Base-by-base conservation (phyloP, 1,284 basidiomycete species). In the Ceratobasidium sp. region DNA sequence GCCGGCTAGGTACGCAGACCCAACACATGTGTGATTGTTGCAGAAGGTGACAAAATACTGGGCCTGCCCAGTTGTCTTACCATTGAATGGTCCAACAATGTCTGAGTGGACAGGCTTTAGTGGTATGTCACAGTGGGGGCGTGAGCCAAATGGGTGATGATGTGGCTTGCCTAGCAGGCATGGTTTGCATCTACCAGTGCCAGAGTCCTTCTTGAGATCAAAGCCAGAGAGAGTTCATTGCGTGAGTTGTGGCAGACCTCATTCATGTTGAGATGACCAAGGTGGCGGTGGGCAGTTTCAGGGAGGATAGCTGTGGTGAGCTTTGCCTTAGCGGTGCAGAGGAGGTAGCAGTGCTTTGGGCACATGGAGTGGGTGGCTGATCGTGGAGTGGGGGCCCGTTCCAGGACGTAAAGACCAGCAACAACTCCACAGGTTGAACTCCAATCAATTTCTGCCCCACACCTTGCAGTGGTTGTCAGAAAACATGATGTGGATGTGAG, bases 71-170 rank as follows among this genome's bases (percentile, higher is more conserved):
- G 81, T 80, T 0, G 84, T 81, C 18, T 68, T 61, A 2, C 84
- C 78, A 7, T 81, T 83, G 0, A 83, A 81, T 3, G 84, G 85
- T 55, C 85, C 86, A 84, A 86, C 87, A 0, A 87, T 20, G 61
- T 87, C 83, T 0, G 79, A 79, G 42, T 84, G 84, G 2, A 85
- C 77, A 20, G 33, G 56, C 18, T 60, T 55, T 9, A 73, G 71
- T 26, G 56, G 71, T n/a, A 40, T 44, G 28, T 56, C 46, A 40
- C 49, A 46, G 55, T 23, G 63, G 33, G 63, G n/a, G 13, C 26
- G 63, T 18, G 63, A 20, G 63, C 39, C 20, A 23, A 64, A 64
- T 9, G 39, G 63, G 63, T 42, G 63, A 40, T 26, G 18, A 44
- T 42, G 63, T 40, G 39, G 39, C 44, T 64, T 64, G 39, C 39